A percentile compares a stretch with the other conserved stretches of the same genome.
phyloP scores from a whole-genome alignment of 805 yeast genomes.

The Scheffersomyces coipomensis region DNA sequence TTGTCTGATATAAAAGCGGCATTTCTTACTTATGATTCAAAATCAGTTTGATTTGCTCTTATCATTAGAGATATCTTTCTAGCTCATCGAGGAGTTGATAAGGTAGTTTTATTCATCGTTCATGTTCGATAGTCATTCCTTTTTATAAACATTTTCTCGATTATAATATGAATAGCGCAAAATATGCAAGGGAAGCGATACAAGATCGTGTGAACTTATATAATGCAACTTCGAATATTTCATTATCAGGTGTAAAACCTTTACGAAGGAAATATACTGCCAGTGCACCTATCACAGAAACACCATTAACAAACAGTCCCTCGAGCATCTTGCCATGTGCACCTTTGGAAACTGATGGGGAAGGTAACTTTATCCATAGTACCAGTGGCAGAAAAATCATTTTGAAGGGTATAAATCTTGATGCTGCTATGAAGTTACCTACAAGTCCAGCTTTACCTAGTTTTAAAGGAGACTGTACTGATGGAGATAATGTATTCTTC shows the following conservation, averaged over 20 bases:
- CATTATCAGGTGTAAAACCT: conserved; percentile 25
- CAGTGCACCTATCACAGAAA: conserved; percentile 12
- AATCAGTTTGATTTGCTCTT: too few relatives aligned
- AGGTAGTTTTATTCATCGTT: too few relatives aligned
- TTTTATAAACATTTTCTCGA: too few relatives aligned
- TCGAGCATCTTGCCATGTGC: conserved; percentile 17
- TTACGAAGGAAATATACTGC: conserved; percentile 22
- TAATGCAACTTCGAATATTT: conserved; percentile 20
- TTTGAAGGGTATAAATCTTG: conserved; percentile 79
- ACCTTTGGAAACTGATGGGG: conserved; percentile 16
- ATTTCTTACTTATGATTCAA: too few relatives aligned
- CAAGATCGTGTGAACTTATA: conserved; percentile 31
- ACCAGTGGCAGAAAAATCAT: conserved; percentile 54
- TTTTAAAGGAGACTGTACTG: conserved; percentile 35
- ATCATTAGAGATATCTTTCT: too few relatives aligned
- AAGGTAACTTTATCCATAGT: conserved; percentile 60
- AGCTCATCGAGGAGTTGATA: too few relatives aligned
- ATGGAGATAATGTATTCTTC: conserved; percentile 48
- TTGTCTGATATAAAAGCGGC: too few relatives aligned
- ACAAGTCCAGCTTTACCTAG: conserved; percentile 48
- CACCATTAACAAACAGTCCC: conserved; percentile 3
- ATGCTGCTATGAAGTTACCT: conserved; percentile 74
- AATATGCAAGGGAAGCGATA: conserved; percentile 28
- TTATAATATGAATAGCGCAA: conserved; percentile 21
- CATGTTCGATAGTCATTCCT: too few relatives aligned